Conservation (phyloP, 164 flowering plant genomes). For the Vitis vinifera region ASM3070453v1 NC_081805.1:738001-738500, state of each 20-base stretch:
- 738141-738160: not conserved
- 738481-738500: constrained; percentile 47
- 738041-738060: no score
- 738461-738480: constrained; percentile 84
- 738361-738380: constrained; percentile 47
- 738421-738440: constrained; percentile 67
- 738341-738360: constrained; percentile 12
- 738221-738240: not conserved
- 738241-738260: not conserved
- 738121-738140: not conserved
- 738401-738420: constrained; percentile 66
- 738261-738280: not conserved
- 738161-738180: no score
- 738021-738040: no score
- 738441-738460: constrained; percentile 88
- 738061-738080: not conserved
- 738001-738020: no score
- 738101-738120: not conserved
- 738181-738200: not conserved
- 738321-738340: not conserved
- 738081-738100: not conserved
- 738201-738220: not conserved
- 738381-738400: constrained; percentile 53
- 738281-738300: not conserved
- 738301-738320: not conserved